phyloP scores from a whole-genome alignment of 31 red algal species.

The Asparagopsis taxiformis region DNA sequence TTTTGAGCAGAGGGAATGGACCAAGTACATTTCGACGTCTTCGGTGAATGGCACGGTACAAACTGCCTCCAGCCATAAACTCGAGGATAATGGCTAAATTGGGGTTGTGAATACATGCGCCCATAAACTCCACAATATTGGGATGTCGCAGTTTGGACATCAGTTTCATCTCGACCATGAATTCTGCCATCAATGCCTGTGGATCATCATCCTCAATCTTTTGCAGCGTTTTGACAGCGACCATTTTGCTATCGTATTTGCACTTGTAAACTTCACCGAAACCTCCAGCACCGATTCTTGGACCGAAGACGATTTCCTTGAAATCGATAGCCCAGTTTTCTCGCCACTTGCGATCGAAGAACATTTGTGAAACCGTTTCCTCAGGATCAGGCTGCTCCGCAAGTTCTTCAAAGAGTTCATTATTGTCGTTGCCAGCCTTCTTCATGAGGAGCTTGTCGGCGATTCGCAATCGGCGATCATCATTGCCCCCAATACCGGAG shows the following conservation, averaged over 20 bases:
- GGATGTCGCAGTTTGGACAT: constrained; percentile 87
- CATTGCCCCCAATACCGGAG: constrained; percentile 38
- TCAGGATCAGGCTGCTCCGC: constrained; percentile 57
- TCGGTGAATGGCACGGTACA: constrained; percentile 91
- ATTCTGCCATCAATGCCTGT: constrained; percentile 81
- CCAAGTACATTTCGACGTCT: constrained; percentile 63
- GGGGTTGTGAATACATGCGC: constrained; percentile 77
- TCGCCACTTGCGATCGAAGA: constrained; percentile 76
- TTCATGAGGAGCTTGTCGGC: constrained; percentile 84
- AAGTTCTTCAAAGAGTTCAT: constrained; percentile 61
- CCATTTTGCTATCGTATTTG: constrained; percentile 69
- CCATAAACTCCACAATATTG: constrained; percentile 92
- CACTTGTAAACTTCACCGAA: constrained; percentile 96
- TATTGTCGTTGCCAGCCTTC: constrained; percentile 60
- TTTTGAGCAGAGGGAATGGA: constrained; percentile 81
- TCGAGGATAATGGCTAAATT: constrained; percentile 92
- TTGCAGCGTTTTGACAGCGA: constrained; percentile 90
- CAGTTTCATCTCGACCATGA: constrained; percentile 96
- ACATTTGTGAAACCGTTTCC: constrained; percentile 70
- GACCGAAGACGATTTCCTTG: constrained; percentile 77
- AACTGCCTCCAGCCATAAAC: constrained; percentile 90
- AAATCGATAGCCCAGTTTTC: constrained; percentile 89
- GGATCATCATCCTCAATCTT: constrained; percentile 86
- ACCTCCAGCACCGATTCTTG: constrained; percentile 89
- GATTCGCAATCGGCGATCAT: constrained; percentile 44